Evolutionary conservation across 2,329 filamentous ascomycete species (phyloP), one percentile per base, ranked within the genome.

Genomic region (Fusarium musae): DNA sequence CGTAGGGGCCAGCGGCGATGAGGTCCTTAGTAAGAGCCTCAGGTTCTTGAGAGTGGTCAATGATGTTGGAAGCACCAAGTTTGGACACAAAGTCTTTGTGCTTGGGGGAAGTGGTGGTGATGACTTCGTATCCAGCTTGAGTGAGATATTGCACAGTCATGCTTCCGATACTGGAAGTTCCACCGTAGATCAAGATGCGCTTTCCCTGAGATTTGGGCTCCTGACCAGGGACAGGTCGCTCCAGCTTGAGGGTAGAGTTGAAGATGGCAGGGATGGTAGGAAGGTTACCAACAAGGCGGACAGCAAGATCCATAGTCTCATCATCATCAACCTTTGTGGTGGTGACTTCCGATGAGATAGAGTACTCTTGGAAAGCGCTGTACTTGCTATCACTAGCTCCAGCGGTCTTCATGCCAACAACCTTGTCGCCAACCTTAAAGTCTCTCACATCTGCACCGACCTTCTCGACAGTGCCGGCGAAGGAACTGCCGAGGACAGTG

Each of bases 21-120:
- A 75, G 69, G 0, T 66, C 59, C 9, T 64, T 67, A 8, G 69
- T 12, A 2, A 59, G 52, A 3, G 37, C 5, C n/a, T 74, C 69
- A 1, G 36, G 4, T 4, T 59, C 34, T 28, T 70, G 59, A 8
- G 34, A 62, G 19, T 74, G 72, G 0, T 74, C 54, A 15, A 74
- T 62, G 6, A 74, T 43, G 4, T 53, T 32, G 1, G 50, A 59
- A 1, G 72, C 72, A 6, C 72, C 72, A 5, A 74, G 72, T 7
- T 37, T 36, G 9, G 69, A 66, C 1, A 73, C 69, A 32, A 74
- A 74, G 17, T 53, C 58, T 34, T 56, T 59, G 30, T 74, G 72
- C 26, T 49, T 71, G n/a, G 72, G 72, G 1, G 72, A 74, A 6
- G 69, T 70, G 16, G 72, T 74, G 2, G 72, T 74, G 44, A 75